Base-by-base conservation (phyloP, 495 filamentous ascomycete species). In the Massariosphaeria phaeospora region DNA sequence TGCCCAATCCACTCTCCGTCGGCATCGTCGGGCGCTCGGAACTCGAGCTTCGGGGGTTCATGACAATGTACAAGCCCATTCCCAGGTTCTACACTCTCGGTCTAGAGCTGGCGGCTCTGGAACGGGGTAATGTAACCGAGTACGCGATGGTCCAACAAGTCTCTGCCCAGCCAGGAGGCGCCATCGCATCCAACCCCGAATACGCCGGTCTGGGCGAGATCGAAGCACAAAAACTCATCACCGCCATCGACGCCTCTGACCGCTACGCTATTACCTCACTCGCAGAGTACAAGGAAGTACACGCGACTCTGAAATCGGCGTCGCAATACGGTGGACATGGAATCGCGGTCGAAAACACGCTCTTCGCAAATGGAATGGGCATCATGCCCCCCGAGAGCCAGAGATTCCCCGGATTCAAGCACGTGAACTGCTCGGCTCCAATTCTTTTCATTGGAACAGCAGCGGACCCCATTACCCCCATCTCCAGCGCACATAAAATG, bases 41-140 rank as follows among this genome's bases (percentile, higher is more conserved):
- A 34, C 33, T 65, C 13, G 44, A 59, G 31, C 24, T 24, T 29
- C 26, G 62, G 39, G 67, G 82, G 11, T 75, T 79, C 23, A 58
- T 53, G 0, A 55, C 70, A 5, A 60, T 84, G 13, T 89, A 89
- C 54, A 69, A 73, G 23, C 85, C 85, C 0, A 63, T 85, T 11
- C 44, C 65, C 18, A 68, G 69, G 30, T 89, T 87, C 66, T 73
- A 74, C 0, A 57, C 68, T 2, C 63, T 86, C 0, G 83, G 84
- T 5, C 49, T 66, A 9, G 62, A 76, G 24, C 69, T 85, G 3
- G 70, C 72, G 3, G 76, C 73, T 6, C 69, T 88, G 6, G 75
- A 76, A 25, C 45, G 54, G 9, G 78, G 81, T 0, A 70, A 89
- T 50, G 79, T 77, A 0, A 66, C 60, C 1, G 70, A 67, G 0